A percentile compares a stretch with the other conserved stretches of the same genome.
Evolutionary conservation across 441 rosid species (phyloP).

Genomic region (Gossypium gossypioides): DNA sequence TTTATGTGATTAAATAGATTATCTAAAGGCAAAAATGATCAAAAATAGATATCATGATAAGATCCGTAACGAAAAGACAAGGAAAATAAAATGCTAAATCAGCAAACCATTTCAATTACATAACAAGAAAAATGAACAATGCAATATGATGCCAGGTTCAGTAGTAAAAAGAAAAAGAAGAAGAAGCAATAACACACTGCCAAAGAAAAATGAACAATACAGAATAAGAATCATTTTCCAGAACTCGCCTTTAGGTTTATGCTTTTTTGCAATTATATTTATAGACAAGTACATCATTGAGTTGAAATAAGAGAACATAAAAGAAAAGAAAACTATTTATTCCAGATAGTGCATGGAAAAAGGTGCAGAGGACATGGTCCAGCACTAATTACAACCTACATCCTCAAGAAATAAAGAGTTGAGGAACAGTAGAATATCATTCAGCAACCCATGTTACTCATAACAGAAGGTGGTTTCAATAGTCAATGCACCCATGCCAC

Average conservation of each 20-base stretch:
- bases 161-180: not conserved
- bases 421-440: not conserved
- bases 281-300: not conserved
- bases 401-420: not conserved
- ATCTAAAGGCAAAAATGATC: conserved; percentile 27
- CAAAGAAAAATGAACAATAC: not conserved
- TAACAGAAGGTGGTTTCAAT: not conserved
- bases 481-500: not conserved
- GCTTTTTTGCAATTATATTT: not conserved
- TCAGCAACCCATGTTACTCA: not conserved
- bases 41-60: conserved; percentile 6
- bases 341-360: not conserved
- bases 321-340: not conserved
- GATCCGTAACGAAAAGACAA: not conserved
- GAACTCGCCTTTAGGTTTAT: not conserved
- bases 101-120: not conserved
- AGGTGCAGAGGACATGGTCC: not conserved
- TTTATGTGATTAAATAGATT: conserved; percentile 44
- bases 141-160: not conserved
- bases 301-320: not conserved
- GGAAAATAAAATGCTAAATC: not conserved
- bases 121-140: not conserved
- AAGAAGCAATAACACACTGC: not conserved
- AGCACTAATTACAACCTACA: not conserved
- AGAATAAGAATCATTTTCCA: not conserved